phyloP scores from a whole-genome alignment of 192 early-diverging fungal genomes.

The Coemansia sp. region DNA sequence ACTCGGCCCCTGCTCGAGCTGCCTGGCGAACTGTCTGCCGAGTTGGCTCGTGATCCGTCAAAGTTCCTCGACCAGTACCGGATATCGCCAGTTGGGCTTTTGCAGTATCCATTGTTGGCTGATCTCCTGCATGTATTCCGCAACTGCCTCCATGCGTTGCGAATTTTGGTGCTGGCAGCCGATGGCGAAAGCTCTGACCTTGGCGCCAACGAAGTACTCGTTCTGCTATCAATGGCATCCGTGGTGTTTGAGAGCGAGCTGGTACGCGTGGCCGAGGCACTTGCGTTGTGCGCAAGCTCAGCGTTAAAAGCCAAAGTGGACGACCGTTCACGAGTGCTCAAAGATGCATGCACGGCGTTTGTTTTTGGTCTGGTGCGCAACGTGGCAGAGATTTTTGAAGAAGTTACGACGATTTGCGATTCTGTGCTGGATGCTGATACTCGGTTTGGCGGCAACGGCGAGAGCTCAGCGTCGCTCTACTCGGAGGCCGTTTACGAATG shows the following conservation, averaged over 20 bases:
- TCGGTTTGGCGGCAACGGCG: constrained; percentile 8
- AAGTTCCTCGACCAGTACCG: constrained; percentile 32
- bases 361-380: constrained; percentile 45
- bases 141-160: constrained; percentile 39
- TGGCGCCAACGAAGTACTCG: constrained; percentile 9
- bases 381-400: constrained; percentile 47
- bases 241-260: constrained; percentile 47
- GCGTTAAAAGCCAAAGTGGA: not conserved
- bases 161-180: constrained; percentile 43
- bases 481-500: constrained; percentile 17
- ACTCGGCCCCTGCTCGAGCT: constrained; percentile 36
- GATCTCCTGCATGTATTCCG: constrained; percentile 43
- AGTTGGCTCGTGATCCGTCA: constrained; percentile 1
- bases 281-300: constrained; percentile 18
- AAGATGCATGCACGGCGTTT: constrained; percentile 35
- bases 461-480: constrained; percentile 22
- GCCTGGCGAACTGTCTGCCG: constrained; percentile 5
- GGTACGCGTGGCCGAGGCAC: constrained; percentile 16
- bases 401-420: constrained; percentile 37
- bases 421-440: constrained; percentile 2
- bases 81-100: constrained; percentile 41
- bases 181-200: constrained; percentile 11
- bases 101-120: constrained; percentile 46
- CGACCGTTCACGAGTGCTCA: not conserved
- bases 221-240: constrained; percentile 38